Evolutionary conservation across 2,329 filamentous ascomycete genomes (phyloP).

Genomic region (Colletotrichum plurivorum): DNA sequence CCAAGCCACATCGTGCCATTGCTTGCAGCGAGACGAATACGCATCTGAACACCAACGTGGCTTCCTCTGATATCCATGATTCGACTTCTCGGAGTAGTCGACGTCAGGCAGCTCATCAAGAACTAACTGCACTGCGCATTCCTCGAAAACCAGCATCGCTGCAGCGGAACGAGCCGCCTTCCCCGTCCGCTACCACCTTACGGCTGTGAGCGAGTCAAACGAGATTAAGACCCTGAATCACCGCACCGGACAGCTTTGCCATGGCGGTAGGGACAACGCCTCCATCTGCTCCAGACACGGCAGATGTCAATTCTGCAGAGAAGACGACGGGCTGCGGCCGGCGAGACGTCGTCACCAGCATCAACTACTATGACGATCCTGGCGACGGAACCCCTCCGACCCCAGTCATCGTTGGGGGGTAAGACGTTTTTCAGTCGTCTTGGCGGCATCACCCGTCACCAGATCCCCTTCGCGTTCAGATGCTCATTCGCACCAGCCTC

Average conservation of each 20-base stretch:
- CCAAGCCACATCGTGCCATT: background rate
- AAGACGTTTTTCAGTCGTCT: conserved; percentile 33
- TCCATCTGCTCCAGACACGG: background rate
- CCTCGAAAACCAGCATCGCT: background rate
- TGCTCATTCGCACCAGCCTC: conserved; percentile 35
- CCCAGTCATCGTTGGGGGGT: conserved; percentile 42
- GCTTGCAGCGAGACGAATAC: too few species aligned
- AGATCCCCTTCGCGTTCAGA: background rate
- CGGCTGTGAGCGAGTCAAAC: background rate
- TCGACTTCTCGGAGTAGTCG: too few species aligned
- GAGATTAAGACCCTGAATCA: background rate
- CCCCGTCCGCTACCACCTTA: background rate
- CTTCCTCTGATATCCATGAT: too few species aligned
- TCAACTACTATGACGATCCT: conserved; percentile 43
- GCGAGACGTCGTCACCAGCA: conserved; percentile 36
- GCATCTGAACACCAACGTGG: too few species aligned
- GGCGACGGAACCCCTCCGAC: conserved; percentile 41
- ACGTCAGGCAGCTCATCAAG: too few species aligned
- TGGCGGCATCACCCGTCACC: background rate
- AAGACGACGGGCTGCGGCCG: background rate
- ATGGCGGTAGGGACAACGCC: conserved; percentile 24
- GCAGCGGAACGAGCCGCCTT: conserved; percentile 14
- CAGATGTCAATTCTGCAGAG: conserved; percentile 8
- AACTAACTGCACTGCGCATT: background rate
- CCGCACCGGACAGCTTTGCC: background rate